A percentile compares a stretch with the other conserved stretches of the same genome.
Conservation (phyloP, 345 rosid species). For the Aquilaria malaccensis region DNA sequence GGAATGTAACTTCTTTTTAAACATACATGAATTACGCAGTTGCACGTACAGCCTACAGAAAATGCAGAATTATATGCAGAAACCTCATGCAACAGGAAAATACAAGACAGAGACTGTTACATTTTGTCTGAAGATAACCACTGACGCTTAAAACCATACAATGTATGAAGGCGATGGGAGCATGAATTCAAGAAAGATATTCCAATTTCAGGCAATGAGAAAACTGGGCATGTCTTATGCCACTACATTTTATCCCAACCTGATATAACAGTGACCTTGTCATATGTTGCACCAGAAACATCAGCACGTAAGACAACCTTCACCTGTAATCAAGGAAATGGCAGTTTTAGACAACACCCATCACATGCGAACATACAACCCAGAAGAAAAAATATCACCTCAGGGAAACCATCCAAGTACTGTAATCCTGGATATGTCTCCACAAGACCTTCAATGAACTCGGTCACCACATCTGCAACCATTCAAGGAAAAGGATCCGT, state of each 20-base stretch:
- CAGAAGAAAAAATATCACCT: constrained; percentile 33
- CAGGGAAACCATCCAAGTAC: constrained; percentile 89
- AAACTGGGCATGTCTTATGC: neutral
- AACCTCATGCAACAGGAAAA: no score
- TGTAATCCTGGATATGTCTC: constrained; percentile 89
- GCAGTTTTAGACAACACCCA: neutral
- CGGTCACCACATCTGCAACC: constrained; percentile 84
- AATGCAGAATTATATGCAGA: no score
- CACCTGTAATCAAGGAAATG: constrained; percentile 35
- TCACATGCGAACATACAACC: neutral
- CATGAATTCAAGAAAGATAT: no score
- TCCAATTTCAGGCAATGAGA: neutral
- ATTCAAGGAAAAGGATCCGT: constrained; percentile 1
- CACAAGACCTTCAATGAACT: constrained; percentile 88
- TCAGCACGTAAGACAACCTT: constrained; percentile 95
- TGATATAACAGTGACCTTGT: constrained; percentile 88
- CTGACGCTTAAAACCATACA: no score
- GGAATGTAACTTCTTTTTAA: no score
- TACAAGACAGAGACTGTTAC: no score
- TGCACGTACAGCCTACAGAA: no score
- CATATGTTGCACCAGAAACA: constrained; percentile 54
- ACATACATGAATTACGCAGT: no score
- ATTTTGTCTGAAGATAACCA: no score
- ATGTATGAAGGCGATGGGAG: no score
- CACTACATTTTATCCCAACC: constrained; percentile 32